These are phyloP conservation scores for Trametes hirsuta DNA, from an alignment of 1,284 basidiomycete species.

Conservation along the genomic window DNA sequence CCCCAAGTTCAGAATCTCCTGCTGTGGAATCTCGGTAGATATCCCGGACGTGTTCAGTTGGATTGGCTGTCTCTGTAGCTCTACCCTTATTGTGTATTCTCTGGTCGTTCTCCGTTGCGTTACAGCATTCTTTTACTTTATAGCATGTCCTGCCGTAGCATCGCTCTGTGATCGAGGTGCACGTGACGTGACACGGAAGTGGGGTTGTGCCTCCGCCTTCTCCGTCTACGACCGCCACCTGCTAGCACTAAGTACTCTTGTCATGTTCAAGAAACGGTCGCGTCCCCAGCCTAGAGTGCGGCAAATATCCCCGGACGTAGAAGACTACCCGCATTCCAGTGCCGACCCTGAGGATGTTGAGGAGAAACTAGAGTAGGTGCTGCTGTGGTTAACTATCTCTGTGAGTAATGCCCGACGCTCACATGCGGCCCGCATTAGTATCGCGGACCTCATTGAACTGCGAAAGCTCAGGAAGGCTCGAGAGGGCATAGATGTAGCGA, in stretches of 20 bases:
- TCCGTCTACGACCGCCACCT: background rate
- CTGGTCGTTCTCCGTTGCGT: background rate
- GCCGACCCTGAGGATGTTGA: constrained; percentile 44
- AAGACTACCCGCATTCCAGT: constrained; percentile 34
- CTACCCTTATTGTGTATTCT: constrained; percentile 2
- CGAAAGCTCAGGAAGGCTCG: constrained; percentile 76
- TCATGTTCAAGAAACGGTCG: constrained; percentile 66
- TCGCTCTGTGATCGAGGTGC: too few species aligned
- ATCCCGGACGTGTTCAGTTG: background rate
- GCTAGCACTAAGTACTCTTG: background rate
- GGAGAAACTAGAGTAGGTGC: constrained; percentile 54
- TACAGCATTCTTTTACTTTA: too few species aligned
- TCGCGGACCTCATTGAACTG: constrained; percentile 86
- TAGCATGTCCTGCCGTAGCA: too few species aligned
- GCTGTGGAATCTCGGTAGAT: constrained; percentile 9
- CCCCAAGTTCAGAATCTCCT: background rate
- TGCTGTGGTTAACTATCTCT: constrained; percentile 8
- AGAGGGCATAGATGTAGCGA: constrained; percentile 86
- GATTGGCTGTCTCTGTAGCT: background rate
- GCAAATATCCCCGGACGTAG: constrained; percentile 46
- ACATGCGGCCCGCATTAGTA: constrained; percentile 39
- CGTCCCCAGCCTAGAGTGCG: constrained; percentile 58
- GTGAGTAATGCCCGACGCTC: constrained; percentile 7
- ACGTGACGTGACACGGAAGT: too few species aligned
- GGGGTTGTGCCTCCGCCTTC: background rate